These are phyloP conservation scores for Mortierella antarctica DNA, from an alignment of 192 early-diverging fungal species.

Conservation along the genomic window DNA sequence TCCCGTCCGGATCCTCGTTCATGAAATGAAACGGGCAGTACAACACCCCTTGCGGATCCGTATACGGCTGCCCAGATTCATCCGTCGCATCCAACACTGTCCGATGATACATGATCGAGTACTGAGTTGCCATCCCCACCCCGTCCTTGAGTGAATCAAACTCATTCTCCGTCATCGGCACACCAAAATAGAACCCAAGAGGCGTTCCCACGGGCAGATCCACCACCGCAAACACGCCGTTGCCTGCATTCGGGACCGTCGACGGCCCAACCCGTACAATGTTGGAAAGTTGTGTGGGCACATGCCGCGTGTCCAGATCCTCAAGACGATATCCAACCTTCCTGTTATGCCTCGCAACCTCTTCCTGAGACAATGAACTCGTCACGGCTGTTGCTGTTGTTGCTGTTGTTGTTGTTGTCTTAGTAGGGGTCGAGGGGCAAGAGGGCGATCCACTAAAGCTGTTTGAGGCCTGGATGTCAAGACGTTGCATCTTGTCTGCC, in stretches of 20 bases:
- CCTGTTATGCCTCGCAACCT: not conserved
- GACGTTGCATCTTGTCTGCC: slow-evolving; percentile 4
- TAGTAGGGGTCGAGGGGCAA: slow-evolving; percentile 27
- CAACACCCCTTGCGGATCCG: slow-evolving; percentile 65
- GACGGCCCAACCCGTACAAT: slow-evolving; percentile 73
- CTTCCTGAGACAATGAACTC: too few relatives aligned
- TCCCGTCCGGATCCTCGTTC: slow-evolving; percentile 73
- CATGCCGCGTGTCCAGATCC: slow-evolving; percentile 59
- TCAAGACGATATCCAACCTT: slow-evolving; percentile 22
- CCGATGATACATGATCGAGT: slow-evolving; percentile 91
- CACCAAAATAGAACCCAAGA: slow-evolving; percentile 94
- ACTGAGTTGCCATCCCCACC: slow-evolving; percentile 82
- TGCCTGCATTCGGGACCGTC: slow-evolving; percentile 75
- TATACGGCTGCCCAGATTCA: slow-evolving; percentile 78
- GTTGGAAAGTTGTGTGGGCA: slow-evolving; percentile 68
- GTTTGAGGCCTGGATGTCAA: slow-evolving; percentile 18
- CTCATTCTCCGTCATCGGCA: slow-evolving; percentile 96
- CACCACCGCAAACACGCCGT: slow-evolving; percentile 78
- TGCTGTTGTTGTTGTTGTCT: not conserved
- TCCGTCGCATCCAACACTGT: slow-evolving; percentile 94
- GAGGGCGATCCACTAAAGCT: slow-evolving; percentile 13
- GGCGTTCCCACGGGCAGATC: slow-evolving; percentile 78
- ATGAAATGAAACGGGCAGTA: slow-evolving; percentile 95
- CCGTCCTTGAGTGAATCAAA: slow-evolving; percentile 90
- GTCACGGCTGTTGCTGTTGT: too few relatives aligned